Evolutionary conservation across 345 rosid genomes (phyloP).

Genomic region (Hypericum perforatum): DNA sequence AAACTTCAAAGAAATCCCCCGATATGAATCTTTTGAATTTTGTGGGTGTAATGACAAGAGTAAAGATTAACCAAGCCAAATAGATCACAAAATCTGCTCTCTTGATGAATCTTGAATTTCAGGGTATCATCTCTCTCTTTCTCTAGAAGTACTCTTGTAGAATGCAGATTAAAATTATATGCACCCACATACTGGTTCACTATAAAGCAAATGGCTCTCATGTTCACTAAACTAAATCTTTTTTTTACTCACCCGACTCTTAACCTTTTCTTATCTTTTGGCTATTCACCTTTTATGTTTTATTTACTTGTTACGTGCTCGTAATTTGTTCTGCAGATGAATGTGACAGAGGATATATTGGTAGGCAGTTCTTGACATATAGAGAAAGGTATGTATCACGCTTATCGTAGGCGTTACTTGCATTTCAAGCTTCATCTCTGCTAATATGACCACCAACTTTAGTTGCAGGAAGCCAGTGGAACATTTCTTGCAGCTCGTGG

Average conservation of each 20-base stretch:
- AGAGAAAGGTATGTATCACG: constrained; percentile 54
- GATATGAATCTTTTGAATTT: constrained; percentile 4
- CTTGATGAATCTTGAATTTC: constrained; percentile 84
- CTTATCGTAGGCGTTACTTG: not conserved
- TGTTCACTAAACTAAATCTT: too few relatives aligned
- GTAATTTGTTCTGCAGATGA: not conserved
- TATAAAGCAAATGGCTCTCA: too few relatives aligned
- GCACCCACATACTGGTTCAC: too few relatives aligned
- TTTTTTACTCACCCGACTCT: too few relatives aligned
- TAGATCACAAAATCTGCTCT: constrained; percentile 67
- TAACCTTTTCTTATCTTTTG: not conserved
- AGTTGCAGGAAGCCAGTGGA: too few relatives aligned
- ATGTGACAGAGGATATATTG: constrained; percentile 15
- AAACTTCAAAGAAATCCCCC: not conserved
- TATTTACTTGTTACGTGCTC: not conserved
- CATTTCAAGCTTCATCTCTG: too few relatives aligned
- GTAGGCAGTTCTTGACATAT: constrained; percentile 73
- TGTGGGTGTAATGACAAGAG: constrained; percentile 40
- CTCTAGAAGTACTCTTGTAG: not conserved
- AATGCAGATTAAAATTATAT: too few relatives aligned
- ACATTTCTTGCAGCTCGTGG: too few relatives aligned
- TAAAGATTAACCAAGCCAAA: constrained; percentile 70
- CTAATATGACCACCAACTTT: not conserved
- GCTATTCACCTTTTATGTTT: not conserved
- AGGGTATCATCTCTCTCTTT: constrained; percentile 38